Percentiles rank a stretch among this genome's conserved stretches.
Evolutionary conservation across 2,329 filamentous ascomycete species (phyloP).

Genomic region (Colletotrichum brevisporum): DNA sequence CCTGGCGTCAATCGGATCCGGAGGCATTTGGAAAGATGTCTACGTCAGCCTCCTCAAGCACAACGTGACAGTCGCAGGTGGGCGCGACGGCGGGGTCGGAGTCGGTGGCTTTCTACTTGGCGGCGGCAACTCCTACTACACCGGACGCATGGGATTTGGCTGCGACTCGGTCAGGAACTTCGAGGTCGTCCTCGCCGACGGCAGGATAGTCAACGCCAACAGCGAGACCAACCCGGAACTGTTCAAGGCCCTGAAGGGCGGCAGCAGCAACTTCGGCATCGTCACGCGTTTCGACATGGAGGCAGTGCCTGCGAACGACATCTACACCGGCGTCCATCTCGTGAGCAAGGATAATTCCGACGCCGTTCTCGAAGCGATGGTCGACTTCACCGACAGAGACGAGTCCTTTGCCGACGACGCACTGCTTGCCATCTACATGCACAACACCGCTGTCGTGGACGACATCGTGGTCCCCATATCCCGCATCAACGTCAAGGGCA

Average conservation of each 20-base stretch:
- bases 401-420: constrained; percentile 44
- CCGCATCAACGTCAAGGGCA: constrained; percentile 42
- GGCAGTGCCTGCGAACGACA: constrained; percentile 24
- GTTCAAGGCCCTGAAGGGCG: constrained; percentile 63
- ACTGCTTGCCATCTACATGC: constrained; percentile 47
- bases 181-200: constrained; percentile 61
- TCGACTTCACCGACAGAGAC: constrained; percentile 59
- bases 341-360: constrained; percentile 38
- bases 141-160: constrained; percentile 58
- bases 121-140: constrained; percentile 64
- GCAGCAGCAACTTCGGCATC: constrained; percentile 63
- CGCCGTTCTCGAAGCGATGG: constrained; percentile 48
- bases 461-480: constrained; percentile 37
- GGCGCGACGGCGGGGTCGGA: constrained; percentile 57
- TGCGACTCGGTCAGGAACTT: constrained; percentile 61
- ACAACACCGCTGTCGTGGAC: constrained; percentile 34
- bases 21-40: constrained; percentile 34
- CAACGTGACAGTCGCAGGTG: constrained; percentile 57
- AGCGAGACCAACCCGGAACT: constrained; percentile 55
- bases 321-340: constrained; percentile 33
- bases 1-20: constrained; percentile 33
- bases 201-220: constrained; percentile 58
- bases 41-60: constrained; percentile 33
- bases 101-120: constrained; percentile 61
- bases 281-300: constrained; percentile 52